Base-by-base conservation (phyloP, 345 rosid species). In the Garcia nutans region DNA sequence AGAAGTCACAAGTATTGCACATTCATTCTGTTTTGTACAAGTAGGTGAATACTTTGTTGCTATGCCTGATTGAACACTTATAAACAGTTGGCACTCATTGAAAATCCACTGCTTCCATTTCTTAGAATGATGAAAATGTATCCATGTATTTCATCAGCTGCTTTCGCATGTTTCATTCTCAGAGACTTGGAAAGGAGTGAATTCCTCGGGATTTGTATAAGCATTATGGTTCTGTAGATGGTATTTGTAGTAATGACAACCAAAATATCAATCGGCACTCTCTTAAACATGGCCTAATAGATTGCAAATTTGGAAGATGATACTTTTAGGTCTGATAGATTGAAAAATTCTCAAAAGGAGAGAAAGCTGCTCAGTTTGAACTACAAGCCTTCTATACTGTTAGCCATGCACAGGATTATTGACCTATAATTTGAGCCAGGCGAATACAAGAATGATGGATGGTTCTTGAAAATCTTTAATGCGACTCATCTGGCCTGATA, bases 11-110 rank as follows among this genome's bases (percentile, higher is more conserved):
- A 69, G 55, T 45, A 33, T 45, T 50, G 66, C 62, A 23, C 62
- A 33, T 50, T 67, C 54, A 65, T 58, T 44, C 23, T 74, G 41
- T 72, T 74, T 49, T 24, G 22, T 77, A 37, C 28, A 60, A 72
- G 70, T 72, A 31, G 44, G 60, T 44, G 71, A 80, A 78, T 49
- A 6, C 71, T 77, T 65, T 55, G 33, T 41, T 47, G n/a, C n/a
- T 19, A n/a, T 20, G 61, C 42, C 33, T 20, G 23, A 63, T 13
- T 76, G 60, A 20, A 41, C 26, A 16, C 19, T 49, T 64, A 57
- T 71, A 58, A 23, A 45, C 61, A 13, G 20, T 63, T 13, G 26
- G 73, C 41, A 52, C 52, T 31, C 20, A 37, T 49, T 59, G 37
- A 61, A 65, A 56, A 24, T 64, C 20, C 37, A n/a, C 62, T 60